A percentile compares a stretch with the other conserved stretches of the same genome.
phyloP scores from a whole-genome alignment of 2,329 filamentous ascomycete genomes.

The Calonectria pseudoreteaudii region DNA sequence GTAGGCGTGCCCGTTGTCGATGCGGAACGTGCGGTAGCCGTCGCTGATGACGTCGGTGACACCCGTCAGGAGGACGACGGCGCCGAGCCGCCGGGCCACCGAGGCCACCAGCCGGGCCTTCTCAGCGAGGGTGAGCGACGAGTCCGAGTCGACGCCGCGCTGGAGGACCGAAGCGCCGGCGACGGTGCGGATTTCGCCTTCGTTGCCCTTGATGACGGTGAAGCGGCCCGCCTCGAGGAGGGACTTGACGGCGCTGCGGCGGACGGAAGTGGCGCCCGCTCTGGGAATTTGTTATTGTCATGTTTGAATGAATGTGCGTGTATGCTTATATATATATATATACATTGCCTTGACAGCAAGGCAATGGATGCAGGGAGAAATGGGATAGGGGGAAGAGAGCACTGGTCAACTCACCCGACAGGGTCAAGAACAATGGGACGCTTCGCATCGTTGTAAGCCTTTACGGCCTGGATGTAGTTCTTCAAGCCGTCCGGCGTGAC shows the following conservation, averaged over 20 bases:
- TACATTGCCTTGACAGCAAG: not conserved
- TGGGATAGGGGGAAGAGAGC: not conserved
- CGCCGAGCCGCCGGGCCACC: slow-evolving; percentile 76
- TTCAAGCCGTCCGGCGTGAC: slow-evolving; percentile 79
- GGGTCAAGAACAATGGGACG: slow-evolving; percentile 88
- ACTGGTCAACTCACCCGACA: slow-evolving; percentile 72
- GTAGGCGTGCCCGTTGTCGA: slow-evolving; percentile 81
- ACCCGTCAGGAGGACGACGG: slow-evolving; percentile 88
- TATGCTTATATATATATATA: too few relatives aligned
- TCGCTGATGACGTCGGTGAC: slow-evolving; percentile 82
- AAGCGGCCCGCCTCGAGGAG: slow-evolving; percentile 83
- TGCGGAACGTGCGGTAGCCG: slow-evolving; percentile 72
- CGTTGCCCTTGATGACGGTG: slow-evolving; percentile 93
- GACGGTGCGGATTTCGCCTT: slow-evolving; percentile 84
- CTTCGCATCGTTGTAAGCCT: slow-evolving; percentile 82
- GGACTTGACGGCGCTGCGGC: slow-evolving; percentile 76
- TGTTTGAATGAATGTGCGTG: not conserved
- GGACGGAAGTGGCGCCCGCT: slow-evolving; percentile 82
- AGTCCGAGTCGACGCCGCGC: slow-evolving; percentile 85
- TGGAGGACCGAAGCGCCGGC: slow-evolving; percentile 70
- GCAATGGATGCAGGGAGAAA: not conserved
- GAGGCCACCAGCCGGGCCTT: slow-evolving; percentile 73
- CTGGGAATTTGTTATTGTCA: slow-evolving; percentile 45
- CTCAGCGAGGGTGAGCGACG: slow-evolving; percentile 61
- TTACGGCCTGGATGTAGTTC: slow-evolving; percentile 80